These are phyloP conservation scores for Blepharisma stoltei DNA, from an alignment of 73 alveolate genomes.

Conservation along the genomic window DNA sequence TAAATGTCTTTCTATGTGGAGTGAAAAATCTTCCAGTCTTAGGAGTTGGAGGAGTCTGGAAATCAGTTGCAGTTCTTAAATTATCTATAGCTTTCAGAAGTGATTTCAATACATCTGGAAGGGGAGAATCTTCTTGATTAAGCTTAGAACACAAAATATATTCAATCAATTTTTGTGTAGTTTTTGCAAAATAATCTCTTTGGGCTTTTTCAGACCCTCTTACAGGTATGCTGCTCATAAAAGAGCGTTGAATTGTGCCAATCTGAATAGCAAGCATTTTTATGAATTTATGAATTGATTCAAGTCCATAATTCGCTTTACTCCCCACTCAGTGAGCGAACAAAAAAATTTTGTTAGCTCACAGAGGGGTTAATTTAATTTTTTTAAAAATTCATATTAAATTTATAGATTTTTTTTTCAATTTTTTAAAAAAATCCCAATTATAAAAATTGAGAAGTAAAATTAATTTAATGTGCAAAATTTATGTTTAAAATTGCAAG, in stretches of 20 bases:
- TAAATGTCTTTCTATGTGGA: too few relatives aligned
- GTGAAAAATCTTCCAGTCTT: neutral
- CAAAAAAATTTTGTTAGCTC: too few relatives aligned
- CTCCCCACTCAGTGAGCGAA: too few relatives aligned
- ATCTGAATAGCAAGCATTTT: conserved; percentile 17
- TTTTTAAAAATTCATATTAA: too few relatives aligned
- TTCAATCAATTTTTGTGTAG: neutral
- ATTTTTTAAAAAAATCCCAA: too few relatives aligned
- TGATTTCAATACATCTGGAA: conserved; percentile 17
- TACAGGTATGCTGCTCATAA: neutral
- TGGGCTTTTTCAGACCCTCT: conserved; percentile 25
- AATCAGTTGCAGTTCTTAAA: neutral
- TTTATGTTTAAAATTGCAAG: too few relatives aligned
- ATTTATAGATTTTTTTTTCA: too few relatives aligned
- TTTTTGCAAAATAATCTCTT: conserved; percentile 16
- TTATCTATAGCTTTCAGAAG: neutral
- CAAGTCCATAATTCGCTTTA: neutral
- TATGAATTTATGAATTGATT: neutral
- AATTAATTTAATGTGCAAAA: too few relatives aligned
- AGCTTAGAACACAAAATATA: neutral
- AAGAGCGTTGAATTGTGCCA: neutral
- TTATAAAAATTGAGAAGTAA: too few relatives aligned
- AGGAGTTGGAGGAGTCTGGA: too few relatives aligned
- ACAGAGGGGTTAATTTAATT: too few relatives aligned
- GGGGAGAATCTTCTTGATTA: neutral